Conservation (phyloP, 441 rosid species). For the Gossypium davidsonii region DNA sequence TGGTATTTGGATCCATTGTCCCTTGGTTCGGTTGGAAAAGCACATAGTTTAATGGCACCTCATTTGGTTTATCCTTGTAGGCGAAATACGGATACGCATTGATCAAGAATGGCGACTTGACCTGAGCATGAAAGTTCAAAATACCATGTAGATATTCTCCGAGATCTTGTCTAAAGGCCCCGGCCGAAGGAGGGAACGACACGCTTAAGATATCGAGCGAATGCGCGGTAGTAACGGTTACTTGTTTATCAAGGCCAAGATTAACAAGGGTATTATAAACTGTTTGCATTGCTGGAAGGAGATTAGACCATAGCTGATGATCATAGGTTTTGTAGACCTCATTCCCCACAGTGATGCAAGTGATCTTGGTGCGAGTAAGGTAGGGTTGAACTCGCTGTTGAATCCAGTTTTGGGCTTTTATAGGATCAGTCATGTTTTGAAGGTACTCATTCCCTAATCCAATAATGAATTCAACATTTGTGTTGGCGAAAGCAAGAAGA, state of each 20-base stretch:
- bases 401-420: conserved; percentile 45
- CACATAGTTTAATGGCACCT: conserved; percentile 6
- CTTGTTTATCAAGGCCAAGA: conserved; percentile 31
- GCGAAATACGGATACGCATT: conserved; percentile 20
- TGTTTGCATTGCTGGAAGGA: conserved; percentile 39
- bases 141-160: conserved; percentile 3
- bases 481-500: conserved; percentile 38
- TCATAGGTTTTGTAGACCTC: conserved; percentile 42
- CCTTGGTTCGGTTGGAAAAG: conserved; percentile 20
- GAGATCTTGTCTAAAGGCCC: conserved; percentile 22
- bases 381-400: conserved; percentile 32
- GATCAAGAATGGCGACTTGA: conserved; percentile 20
- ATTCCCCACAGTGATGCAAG: conserved; percentile 45
- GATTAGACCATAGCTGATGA: background rate
- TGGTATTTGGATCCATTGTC: background rate
- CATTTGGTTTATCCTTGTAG: conserved; percentile 3
- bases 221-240: conserved; percentile 26
- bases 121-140: conserved; percentile 11
- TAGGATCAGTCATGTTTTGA: conserved; percentile 35
- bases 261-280: conserved; percentile 30
- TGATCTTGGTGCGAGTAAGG: conserved; percentile 34
- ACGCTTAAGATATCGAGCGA: conserved; percentile 23
- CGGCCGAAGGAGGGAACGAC: conserved; percentile 33
- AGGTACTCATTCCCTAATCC: conserved; percentile 41
- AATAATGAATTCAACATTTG: conserved; percentile 46